Evolutionary conservation across 768 basidiomycete species (phyloP), one percentile per base, ranked within the genome.

Genomic region (Boletellus emodensis): DNA sequence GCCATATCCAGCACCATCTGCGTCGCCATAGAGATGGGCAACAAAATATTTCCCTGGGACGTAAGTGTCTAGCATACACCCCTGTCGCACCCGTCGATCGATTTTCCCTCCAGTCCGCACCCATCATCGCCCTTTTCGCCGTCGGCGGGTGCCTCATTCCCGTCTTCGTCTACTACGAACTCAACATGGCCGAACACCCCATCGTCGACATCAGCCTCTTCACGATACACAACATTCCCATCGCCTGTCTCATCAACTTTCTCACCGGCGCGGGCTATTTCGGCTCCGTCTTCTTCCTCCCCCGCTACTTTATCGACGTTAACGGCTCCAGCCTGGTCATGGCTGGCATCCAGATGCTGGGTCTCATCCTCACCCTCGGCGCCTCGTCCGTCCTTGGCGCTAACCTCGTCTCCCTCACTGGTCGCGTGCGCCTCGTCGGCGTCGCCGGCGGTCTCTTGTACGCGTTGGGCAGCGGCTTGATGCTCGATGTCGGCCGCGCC

Each of bases 231-330:
- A 70, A 72, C 26, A 72, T 71, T 17, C 69, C 64, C 20, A 65
- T 69, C 9, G 51, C 64, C 5, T 71, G 68, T 48, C 56, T 72
- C 46, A 68, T 70, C 55, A 71, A 71, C 44, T 71, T 70, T 53
- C 65, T 70, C 41, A 71, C 68, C 0, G 68, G 70, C 39, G 70
- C 70, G 13, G 69, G 68, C 17, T 71, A 69, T 54, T 71, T 70
- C 47, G 68, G 69, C 9, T 58, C 60, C 13, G 68, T 71, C 49
- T 70, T 72, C 52, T 70, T 72, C 54, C 61, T 70, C 22, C 68
- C 68, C n/a, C 70, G 67, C 35, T 70, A 71, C 51, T 71, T 70
- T 42, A 72, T 72, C 54, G 70, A 71, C 44, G 49, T 69, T 54
- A 70, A 68, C 34, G 56, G 62, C 15, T 71, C 68, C 32, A 58